Base-by-base conservation (phyloP, 306 rosid genomes). In the Cicer pinnatifidum region DNA sequence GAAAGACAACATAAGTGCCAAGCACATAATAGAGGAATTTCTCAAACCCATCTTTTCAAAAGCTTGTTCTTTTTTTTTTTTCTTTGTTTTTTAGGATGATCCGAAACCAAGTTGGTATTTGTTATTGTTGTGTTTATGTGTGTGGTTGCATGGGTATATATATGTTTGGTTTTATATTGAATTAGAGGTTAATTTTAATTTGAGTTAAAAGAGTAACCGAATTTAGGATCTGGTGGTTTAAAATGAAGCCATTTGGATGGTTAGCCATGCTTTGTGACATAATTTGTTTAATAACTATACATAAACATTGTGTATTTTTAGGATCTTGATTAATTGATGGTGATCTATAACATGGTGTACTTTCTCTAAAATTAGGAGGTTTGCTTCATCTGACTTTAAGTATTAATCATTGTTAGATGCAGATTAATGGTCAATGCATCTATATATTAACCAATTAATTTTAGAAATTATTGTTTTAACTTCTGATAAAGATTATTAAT, bases 21-120 rank as follows among this genome's bases (percentile, higher is more conserved):
- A 28, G 58, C 66, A 62, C 68, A 83, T n/a, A 28, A 85, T 38
- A 13, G 74, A 64, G 73, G 88, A 79, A 79, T 77, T 83, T 72
- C 45, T 84, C n/a, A 16, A 64, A 71, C 84, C 77, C 91, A 81
- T 88, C 20, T 69, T 83, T 61, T 20, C 3, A 3, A 23, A 23
- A 23, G 33, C 33, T 23, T 16, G 47, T 1, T 17, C 28, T 37
- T 60, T 75, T 12, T 9, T 0, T 40, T 9, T 38, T 2, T 6
- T 46, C 9, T 44, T 71, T 4, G 63, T 2, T 19, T 17, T 7
- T 39, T 15, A 48, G 13, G 9, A 11, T 17, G 41, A 9, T 46
- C 28, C 37, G 38, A 84, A 73, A 53, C 79, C 77, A 86, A 83
- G 85, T 76, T 65, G 69, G 48, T 23, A 6, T 23, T n/a, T 13